phyloP scores from a whole-genome alignment of 331 rosid species.

The Telfairia occidentalis region DNA sequence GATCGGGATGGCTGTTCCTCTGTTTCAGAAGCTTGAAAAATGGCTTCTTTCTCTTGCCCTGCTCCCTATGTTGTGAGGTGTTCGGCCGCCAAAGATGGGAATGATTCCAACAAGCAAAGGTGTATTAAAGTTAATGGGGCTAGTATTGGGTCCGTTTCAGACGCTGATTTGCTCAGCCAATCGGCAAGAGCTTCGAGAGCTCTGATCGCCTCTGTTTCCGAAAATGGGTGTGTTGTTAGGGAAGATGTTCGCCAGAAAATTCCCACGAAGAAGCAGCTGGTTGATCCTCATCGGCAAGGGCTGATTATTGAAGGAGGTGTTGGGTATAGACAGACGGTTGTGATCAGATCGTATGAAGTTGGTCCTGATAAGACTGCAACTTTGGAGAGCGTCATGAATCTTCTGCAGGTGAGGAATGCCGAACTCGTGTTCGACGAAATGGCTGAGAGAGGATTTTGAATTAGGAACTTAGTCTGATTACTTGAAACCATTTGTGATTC shows the following conservation, averaged over 20 bases:
- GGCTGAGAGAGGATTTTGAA: background rate
- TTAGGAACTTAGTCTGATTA: background rate
- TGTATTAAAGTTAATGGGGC: conserved; percentile 39
- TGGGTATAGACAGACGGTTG: conserved; percentile 70
- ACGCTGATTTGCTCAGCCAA: conserved; percentile 27
- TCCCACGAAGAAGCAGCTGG: conserved; percentile 68
- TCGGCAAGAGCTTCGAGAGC: conserved; percentile 19
- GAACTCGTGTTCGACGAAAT: background rate
- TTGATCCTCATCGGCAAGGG: conserved; percentile 72
- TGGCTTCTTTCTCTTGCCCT: conserved; percentile 34
- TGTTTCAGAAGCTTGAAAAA: conserved; percentile 27
- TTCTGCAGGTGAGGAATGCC: conserved; percentile 48
- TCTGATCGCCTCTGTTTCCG: conserved; percentile 21
- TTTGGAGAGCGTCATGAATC: conserved; percentile 74
- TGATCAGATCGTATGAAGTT: conserved; percentile 83
- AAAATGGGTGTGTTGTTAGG: conserved; percentile 20
- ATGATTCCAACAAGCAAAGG: conserved; percentile 31
- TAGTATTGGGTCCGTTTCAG: conserved; percentile 15
- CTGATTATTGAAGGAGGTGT: conserved; percentile 64
- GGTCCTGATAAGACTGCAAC: conserved; percentile 88
- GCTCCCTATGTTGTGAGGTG: conserved; percentile 24
- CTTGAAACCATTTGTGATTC: background rate
- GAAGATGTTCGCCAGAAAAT: conserved; percentile 46
- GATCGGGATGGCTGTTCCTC: conserved; percentile 15
- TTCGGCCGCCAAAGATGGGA: conserved; percentile 35